A percentile compares a stretch with the other conserved stretches of the same genome.
phyloP scores from a whole-genome alignment of 352 stramenopile species.

The Saprolegnia parasitica region DNA sequence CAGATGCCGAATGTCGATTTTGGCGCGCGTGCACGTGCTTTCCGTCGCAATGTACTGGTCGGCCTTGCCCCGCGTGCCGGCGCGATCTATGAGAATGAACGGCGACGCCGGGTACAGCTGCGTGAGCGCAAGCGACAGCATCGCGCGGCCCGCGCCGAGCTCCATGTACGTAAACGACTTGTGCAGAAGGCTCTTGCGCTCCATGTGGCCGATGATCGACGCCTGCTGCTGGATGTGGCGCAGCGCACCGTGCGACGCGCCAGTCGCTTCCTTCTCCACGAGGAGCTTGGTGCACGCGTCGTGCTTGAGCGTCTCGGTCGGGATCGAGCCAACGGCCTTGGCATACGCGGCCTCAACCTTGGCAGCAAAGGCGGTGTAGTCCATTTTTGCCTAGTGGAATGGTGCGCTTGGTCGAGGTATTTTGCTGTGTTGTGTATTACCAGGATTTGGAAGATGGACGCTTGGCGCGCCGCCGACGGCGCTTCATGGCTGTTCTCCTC shows the following conservation, averaged over 20 bases:
- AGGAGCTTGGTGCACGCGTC: constrained; percentile 56
- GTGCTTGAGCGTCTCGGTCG: constrained; percentile 65
- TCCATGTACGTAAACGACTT: constrained; percentile 51
- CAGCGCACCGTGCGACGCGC: constrained; percentile 55
- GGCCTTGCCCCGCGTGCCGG: constrained; percentile 57
- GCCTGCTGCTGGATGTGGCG: constrained; percentile 81
- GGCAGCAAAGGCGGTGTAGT: constrained; percentile 42
- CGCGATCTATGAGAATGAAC: constrained; percentile 75
- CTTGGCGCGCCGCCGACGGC: constrained; percentile 44
- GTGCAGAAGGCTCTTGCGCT: constrained; percentile 46
- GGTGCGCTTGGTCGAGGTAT: constrained; percentile 2
- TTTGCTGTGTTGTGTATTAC: too few relatives aligned
- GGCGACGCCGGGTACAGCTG: constrained; percentile 55
- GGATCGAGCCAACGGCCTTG: constrained; percentile 49
- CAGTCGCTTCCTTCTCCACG: constrained; percentile 50
- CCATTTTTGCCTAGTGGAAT: constrained; percentile 35
- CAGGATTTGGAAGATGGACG: constrained; percentile 66
- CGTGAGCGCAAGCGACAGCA: constrained; percentile 73
- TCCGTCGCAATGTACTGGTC: constrained; percentile 30
- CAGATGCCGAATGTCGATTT: constrained; percentile 83
- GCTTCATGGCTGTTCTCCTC: constrained; percentile 35
- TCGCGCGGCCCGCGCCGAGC: constrained; percentile 65
- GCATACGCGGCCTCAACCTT: constrained; percentile 54
- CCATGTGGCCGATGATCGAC: constrained; percentile 79
- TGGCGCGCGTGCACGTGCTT: constrained; percentile 50